Evolutionary conservation across 2,329 filamentous ascomycete genomes (phyloP).

Genomic region (Penicillium brevicompactum): DNA sequence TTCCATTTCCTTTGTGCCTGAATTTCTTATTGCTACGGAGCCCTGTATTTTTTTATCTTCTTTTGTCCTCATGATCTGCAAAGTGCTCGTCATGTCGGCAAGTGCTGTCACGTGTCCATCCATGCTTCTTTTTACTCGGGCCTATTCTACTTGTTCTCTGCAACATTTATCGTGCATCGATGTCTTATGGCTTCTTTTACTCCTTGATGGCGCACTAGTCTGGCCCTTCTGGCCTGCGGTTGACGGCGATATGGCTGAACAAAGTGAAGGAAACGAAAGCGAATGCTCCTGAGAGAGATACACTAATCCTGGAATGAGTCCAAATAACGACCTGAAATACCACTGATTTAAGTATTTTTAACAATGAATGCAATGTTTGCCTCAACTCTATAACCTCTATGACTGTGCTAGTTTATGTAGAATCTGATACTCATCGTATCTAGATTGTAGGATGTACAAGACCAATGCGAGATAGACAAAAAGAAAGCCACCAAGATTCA

Average conservation of each 20-base stretch:
- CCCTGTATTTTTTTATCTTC: conserved; percentile 19
- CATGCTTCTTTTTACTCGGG: conserved; percentile 14
- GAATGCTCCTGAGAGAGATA: conserved; percentile 17
- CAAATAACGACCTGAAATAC: conserved; percentile 17
- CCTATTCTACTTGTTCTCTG: conserved; percentile 1
- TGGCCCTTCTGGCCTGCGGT: neutral
- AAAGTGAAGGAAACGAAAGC: neutral
- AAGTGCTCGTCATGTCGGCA: conserved; percentile 28
- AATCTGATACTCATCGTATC: neutral
- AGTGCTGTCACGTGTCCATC: conserved; percentile 28
- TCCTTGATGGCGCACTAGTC: neutral
- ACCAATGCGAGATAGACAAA: too few species aligned
- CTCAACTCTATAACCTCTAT: neutral
- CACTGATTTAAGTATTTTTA: conserved; percentile 3
- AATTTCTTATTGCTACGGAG: conserved; percentile 25
- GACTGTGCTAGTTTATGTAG: neutral
- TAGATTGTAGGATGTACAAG: too few species aligned
- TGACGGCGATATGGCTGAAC: neutral
- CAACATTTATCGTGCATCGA: neutral
- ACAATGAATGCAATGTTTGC: conserved; percentile 5
- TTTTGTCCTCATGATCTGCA: conserved; percentile 24
- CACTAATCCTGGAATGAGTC: conserved; percentile 28
- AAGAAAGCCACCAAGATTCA: too few species aligned
- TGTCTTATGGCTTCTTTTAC: neutral
- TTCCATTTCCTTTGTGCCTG: conserved; percentile 25